A percentile compares a stretch with the other conserved stretches of the same genome.
phyloP scores from a whole-genome alignment of 495 filamentous ascomycete species.

The Xylaria intraflava region DNA sequence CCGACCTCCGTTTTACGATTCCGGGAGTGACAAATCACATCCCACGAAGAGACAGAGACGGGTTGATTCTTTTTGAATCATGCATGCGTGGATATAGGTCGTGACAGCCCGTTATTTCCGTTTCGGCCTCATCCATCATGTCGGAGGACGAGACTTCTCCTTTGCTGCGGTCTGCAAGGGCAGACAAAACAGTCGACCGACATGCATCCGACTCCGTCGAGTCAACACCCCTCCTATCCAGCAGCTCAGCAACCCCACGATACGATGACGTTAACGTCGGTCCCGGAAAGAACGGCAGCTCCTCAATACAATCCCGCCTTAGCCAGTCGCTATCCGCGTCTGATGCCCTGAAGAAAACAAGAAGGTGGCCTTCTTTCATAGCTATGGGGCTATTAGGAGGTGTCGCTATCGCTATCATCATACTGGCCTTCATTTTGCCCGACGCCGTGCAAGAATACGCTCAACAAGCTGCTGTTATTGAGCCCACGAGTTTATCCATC shows the following conservation, averaged over 20 bases:
- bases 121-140: conserved; percentile 32
- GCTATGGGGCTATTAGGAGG: conserved; percentile 37
- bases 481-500: conserved; percentile 74
- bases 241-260: conserved; percentile 30
- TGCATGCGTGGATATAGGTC: conserved; percentile 1
- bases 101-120: neutral
- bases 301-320: conserved; percentile 23
- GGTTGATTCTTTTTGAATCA: neutral
- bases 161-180: conserved; percentile 28
- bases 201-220: conserved; percentile 32
- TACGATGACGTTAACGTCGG: conserved; percentile 43
- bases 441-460: conserved; percentile 77
- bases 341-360: conserved; percentile 20
- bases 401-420: conserved; percentile 38
- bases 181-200: conserved; percentile 26
- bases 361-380: conserved; percentile 41
- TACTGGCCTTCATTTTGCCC: conserved; percentile 72
- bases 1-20: no score
- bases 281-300: conserved; percentile 24
- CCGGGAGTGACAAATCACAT: neutral
- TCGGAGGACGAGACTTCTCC: conserved; percentile 39
- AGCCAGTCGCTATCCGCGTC: conserved; percentile 15
- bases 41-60: neutral
- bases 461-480: conserved; percentile 70
- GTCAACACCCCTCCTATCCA: conserved; percentile 49